Evolutionary conservation across 768 basidiomycete species (phyloP), one percentile per base, ranked within the genome.

Genomic region (Mycena albidolilacea): DNA sequence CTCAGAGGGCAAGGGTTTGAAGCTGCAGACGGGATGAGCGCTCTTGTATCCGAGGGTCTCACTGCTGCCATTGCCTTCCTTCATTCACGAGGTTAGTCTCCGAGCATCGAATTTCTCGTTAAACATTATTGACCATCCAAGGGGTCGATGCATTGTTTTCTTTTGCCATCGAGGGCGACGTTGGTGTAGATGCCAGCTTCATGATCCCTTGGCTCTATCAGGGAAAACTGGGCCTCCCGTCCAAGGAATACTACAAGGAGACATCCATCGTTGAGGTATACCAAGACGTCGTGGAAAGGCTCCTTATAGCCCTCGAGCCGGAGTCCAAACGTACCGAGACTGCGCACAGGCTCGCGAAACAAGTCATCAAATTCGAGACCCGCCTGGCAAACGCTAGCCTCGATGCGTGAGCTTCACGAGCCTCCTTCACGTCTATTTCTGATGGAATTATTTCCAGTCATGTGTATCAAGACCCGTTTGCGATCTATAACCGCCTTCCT

Each of bases 161-260:
- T 19, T 93, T 96, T 75, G 85, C 85, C n/a, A 87, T 97, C 69
- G 96, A 97, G 71, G 97, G 97, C 39, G 97, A 98, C 80, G 89
- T 91, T 30, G 95, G 92, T 9, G 86, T 90, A 7, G 95, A 98
- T 77, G 95, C 97, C 0, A 95, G 97, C 77, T 85, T 87, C 61
- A 96, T 97, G 91, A 87, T 88, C 0, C 85, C 96, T 14, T 96
- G 94, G 93, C 92, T 97, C 78, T 92, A 88, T 75, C 97, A 98
- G 79, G 89, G 93, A 3, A 84, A 82, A 9, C 85, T 97, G 15
- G 95, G 95, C 54, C 90, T 98, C 14, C 97, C 96, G 1, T 91
- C 97, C 17, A 97, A 97, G 93, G 96, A 97, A 83, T 98, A 99
- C 81, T 99, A 95, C 81, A 88, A 92, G 65, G 97, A 98, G 60